phyloP scores from a whole-genome alignment of 208 protist genomes.

The Sergeia podlipaevii region DNA sequence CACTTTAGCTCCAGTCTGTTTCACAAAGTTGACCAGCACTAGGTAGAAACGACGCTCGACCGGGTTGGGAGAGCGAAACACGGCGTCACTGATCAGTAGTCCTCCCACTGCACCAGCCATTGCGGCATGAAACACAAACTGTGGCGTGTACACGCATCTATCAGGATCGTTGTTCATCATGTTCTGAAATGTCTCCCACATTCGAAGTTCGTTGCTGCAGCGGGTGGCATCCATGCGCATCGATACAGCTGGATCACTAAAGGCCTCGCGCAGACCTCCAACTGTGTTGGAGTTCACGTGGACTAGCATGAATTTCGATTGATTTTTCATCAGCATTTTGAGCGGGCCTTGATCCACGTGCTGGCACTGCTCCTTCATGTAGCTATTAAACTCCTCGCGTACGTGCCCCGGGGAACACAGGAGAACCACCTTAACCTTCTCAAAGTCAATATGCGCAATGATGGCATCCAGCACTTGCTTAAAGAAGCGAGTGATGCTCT shows the following conservation, averaged over 20 bases:
- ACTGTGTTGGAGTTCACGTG: slow-evolving; percentile 89
- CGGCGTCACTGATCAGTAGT: slow-evolving; percentile 91
- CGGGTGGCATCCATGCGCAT: slow-evolving; percentile 84
- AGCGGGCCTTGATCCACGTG: slow-evolving; percentile 52
- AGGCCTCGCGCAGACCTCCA: slow-evolving; percentile 80
- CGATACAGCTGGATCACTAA: slow-evolving; percentile 80
- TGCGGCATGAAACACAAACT: slow-evolving; percentile 82
- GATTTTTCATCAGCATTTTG: slow-evolving; percentile 69
- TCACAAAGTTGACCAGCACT: slow-evolving; percentile 85
- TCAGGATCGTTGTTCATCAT: slow-evolving; percentile 88
- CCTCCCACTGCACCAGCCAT: slow-evolving; percentile 73
- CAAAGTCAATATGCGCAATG: slow-evolving; percentile 88
- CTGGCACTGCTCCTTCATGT: slow-evolving; percentile 38
- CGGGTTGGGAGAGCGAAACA: slow-evolving; percentile 89
- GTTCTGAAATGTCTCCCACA: slow-evolving; percentile 93
- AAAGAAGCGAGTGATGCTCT: slow-evolving; percentile 92
- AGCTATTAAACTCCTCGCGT: slow-evolving; percentile 82
- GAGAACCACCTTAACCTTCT: slow-evolving; percentile 93
- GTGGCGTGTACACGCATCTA: slow-evolving; percentile 91
- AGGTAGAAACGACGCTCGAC: slow-evolving; percentile 90
- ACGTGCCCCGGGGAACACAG: slow-evolving; percentile 94
- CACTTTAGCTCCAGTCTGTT: slow-evolving; percentile 75
- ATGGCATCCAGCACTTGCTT: slow-evolving; percentile 89
- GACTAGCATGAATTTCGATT: slow-evolving; percentile 90
- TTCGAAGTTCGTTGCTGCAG: slow-evolving; percentile 86